Percentiles rank a stretch among this genome's conserved stretches.
phyloP scores from a whole-genome alignment of 2,329 filamentous ascomycete genomes.

The Didymella pomorum region DNA sequence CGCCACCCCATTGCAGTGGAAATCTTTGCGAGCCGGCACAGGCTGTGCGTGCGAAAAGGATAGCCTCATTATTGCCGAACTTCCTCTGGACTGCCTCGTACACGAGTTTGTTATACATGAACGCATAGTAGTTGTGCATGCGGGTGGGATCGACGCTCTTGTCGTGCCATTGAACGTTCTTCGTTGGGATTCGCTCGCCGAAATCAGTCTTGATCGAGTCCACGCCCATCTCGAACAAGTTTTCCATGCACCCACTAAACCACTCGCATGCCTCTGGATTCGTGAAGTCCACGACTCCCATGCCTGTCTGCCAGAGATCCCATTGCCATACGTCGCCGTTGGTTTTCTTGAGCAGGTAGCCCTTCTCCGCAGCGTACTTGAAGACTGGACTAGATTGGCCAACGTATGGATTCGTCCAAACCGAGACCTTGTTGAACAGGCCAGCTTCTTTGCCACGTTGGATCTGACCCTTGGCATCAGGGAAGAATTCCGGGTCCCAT shows the following conservation, averaged over 20 bases:
- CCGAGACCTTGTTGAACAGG: slow-evolving; percentile 68
- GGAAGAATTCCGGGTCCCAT: slow-evolving; percentile 73
- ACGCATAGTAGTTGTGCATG: slow-evolving; percentile 83
- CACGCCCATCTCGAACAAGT: slow-evolving; percentile 72
- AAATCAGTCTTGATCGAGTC: slow-evolving; percentile 81
- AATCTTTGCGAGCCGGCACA: slow-evolving; percentile 74
- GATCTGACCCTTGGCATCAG: slow-evolving; percentile 71
- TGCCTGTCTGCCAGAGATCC: slow-evolving; percentile 80
- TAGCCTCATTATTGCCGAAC: slow-evolving; percentile 62
- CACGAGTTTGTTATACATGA: slow-evolving; percentile 74
- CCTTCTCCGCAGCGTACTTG: slow-evolving; percentile 68
- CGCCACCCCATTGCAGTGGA: slow-evolving; percentile 72
- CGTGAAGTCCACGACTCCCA: slow-evolving; percentile 77
- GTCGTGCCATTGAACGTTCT: slow-evolving; percentile 72
- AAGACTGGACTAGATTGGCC: slow-evolving; percentile 74
- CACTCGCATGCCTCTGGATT: slow-evolving; percentile 73
- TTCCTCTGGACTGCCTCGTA: slow-evolving; percentile 69
- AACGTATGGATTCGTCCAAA: slow-evolving; percentile 81
- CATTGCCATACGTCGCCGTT: slow-evolving; percentile 77
- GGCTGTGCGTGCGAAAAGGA: slow-evolving; percentile 73
- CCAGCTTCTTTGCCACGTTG: slow-evolving; percentile 68
- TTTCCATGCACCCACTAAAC: slow-evolving; percentile 69
- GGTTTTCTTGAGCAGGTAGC: slow-evolving; percentile 73
- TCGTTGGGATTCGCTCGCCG: slow-evolving; percentile 73
- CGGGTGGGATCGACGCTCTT: slow-evolving; percentile 64